Percentiles rank a stretch among this genome's conserved stretches.
These are phyloP conservation scores for Atalantia buxifolia DNA, from an alignment of 345 rosid species.

Conservation along the genomic window DNA sequence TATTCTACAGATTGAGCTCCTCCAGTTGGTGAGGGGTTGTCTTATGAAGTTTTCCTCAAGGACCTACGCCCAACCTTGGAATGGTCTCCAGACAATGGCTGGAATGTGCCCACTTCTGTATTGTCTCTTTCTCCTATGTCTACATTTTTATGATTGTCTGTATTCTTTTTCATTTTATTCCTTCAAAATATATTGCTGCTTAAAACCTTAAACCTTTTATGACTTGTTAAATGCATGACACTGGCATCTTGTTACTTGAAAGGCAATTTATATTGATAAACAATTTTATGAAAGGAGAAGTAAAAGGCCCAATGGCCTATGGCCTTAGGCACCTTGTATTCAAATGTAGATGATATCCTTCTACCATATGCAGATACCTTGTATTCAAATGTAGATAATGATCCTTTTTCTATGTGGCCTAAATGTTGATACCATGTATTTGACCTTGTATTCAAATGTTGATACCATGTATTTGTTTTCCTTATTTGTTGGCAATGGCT, in stretches of 20 bases:
- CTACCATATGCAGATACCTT: too few relatives aligned
- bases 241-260: neutral
- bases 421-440: neutral
- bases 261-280: neutral
- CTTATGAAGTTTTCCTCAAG: conserved; percentile 34
- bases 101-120: conserved; percentile 39
- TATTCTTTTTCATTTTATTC: neutral
- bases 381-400: too few relatives aligned
- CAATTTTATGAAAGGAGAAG: neutral
- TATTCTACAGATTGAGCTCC: conserved; percentile 43
- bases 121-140: conserved; percentile 9
- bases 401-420: too few relatives aligned
- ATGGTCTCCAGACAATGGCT: conserved; percentile 53
- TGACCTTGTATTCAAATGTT: neutral
- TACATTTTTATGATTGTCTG: neutral
- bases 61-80: conserved; percentile 63
- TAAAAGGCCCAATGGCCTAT: neutral
- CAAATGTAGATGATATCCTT: too few relatives aligned
- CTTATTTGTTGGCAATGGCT: conserved; percentile 1
- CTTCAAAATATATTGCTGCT: neutral
- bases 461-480: neutral
- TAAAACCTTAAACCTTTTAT: neutral
- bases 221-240: neutral
- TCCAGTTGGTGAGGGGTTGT: conserved; percentile 55
- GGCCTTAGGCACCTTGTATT: neutral